Base-by-base conservation (phyloP, 345 rosid genomes). In the Limnanthes douglasii region DNA sequence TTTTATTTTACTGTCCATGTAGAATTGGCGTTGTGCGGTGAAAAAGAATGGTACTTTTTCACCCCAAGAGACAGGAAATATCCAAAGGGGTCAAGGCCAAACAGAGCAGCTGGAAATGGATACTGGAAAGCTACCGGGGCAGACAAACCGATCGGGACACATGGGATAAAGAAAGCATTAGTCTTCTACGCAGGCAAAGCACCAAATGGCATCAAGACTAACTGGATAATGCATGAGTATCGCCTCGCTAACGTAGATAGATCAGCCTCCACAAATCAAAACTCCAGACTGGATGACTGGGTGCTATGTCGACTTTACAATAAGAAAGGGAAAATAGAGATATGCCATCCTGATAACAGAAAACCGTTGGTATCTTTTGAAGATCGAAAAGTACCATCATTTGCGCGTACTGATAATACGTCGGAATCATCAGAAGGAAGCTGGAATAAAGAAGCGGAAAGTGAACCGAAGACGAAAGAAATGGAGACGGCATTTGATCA, bases 151-250 rank as follows among this genome's bases (percentile, higher is more conserved):
- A 70, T 88, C 1, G 97, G 97, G 4, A 8, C 97, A 1, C 50
- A 73, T 4, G 97, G 86, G 5, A 79, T 88, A 0, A 88, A 88
- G 60, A 83, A 88, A 38, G 83, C 95, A 0, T 75, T 88, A 1
- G 97, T 83, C 18, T 88, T 88, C 51, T 88, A 83, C 31, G 76
- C 93, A 0, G 97, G 97, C 1, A 88, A 88, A 57, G 93, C 97
- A 4, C 97, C 95, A 0, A 70, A 54, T 43, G 94, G 94, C 14
- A 24, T 73, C 41, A 86, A 82, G 41, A 86, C 97, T 22, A 83
- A 88, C 16, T 88, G 97, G 97, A 88, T 88, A 9, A 88, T 88
- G 97, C 97, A 88, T 1, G 97, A 88, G 31, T 88, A 88, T 46
- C 93, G 97, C 15, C 90, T 78, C 3, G 90, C 93, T 15, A 72